Evolutionary conservation across 2,329 filamentous ascomycete species (phyloP).

Genomic region (Orbilia brochopaga): DNA sequence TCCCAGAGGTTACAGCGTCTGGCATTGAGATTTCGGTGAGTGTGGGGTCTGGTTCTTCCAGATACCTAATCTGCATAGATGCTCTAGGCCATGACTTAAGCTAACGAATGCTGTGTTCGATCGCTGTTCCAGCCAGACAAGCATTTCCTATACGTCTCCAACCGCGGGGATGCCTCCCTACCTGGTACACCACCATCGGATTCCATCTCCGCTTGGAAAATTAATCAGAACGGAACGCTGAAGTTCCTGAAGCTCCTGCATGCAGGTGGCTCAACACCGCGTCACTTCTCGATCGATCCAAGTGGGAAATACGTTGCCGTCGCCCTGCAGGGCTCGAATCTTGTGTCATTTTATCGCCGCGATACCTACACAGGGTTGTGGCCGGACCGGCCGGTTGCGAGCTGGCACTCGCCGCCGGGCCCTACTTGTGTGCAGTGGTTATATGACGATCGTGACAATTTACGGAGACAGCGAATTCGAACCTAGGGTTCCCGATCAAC

Average conservation of each 20-base stretch:
- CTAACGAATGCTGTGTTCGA: neutral
- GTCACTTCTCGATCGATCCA: conserved; percentile 72
- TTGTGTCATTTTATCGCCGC: conserved; percentile 68
- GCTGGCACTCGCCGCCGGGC: conserved; percentile 19
- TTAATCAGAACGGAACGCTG: conserved; percentile 66
- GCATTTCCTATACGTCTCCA: conserved; percentile 71
- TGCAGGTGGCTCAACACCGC: conserved; percentile 69
- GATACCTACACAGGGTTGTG: conserved; percentile 65
- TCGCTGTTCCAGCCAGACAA: conserved; percentile 62
- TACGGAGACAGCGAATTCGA: neutral
- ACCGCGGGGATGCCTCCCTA: conserved; percentile 68
- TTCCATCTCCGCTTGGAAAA: conserved; percentile 68
- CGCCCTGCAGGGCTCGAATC: conserved; percentile 67
- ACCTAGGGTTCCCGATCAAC: neutral
- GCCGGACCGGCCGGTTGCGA: conserved; percentile 31
- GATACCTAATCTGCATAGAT: no score
- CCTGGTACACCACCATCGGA: conserved; percentile 63
- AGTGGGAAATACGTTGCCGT: conserved; percentile 70
- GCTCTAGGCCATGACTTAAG: no score
- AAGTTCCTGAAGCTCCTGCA: conserved; percentile 65
- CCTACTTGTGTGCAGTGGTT: conserved; percentile 41
- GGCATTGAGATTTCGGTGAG: conserved; percentile 68
- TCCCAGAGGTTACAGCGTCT: conserved; percentile 60
- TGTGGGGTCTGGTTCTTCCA: no score
- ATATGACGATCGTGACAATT: neutral